Evolutionary conservation across 768 basidiomycete species (phyloP).

Genomic region (Leccinum subgranulosum): DNA sequence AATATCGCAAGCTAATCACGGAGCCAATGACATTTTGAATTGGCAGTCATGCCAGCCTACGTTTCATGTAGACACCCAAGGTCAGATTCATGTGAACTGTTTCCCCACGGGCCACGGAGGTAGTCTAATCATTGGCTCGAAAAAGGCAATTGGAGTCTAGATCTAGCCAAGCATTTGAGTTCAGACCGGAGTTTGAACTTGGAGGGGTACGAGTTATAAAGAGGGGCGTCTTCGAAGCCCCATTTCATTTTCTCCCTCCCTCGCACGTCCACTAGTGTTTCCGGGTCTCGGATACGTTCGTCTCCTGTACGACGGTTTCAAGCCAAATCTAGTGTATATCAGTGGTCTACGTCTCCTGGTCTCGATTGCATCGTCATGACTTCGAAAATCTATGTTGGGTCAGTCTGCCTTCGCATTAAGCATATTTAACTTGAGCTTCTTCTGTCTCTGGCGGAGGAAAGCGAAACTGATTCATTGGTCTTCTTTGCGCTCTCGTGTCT

Average conservation of each 20-base stretch:
- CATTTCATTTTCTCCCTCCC: constrained; percentile 36
- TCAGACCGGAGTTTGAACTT: constrained; percentile 51
- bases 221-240: constrained; percentile 28
- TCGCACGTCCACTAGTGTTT: constrained; percentile 52
- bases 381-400: constrained; percentile 90
- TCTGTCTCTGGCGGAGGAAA: constrained; percentile 41
- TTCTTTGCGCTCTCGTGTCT: constrained; percentile 39
- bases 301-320: constrained; percentile 50
- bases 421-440: constrained; percentile 43
- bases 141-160: constrained; percentile 25
- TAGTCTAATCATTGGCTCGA: constrained; percentile 12
- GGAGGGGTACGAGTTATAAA: constrained; percentile 41
- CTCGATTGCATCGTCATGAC: constrained; percentile 53
- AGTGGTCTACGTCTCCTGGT: constrained; percentile 27
- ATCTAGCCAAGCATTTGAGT: constrained; percentile 24
- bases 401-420: constrained; percentile 64
- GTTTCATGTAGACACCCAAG: neutral
- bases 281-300: constrained; percentile 54
- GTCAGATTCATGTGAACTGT: neutral
- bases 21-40: neutral
- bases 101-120: constrained; percentile 11
- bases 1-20: neutral
- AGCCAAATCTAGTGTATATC: constrained; percentile 47
- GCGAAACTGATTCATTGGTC: constrained; percentile 54
- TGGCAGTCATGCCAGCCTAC: neutral